These are phyloP conservation scores for Rhodosporidiobolus sp. DNA, from an alignment of 768 basidiomycete species.

Conservation along the genomic window DNA sequence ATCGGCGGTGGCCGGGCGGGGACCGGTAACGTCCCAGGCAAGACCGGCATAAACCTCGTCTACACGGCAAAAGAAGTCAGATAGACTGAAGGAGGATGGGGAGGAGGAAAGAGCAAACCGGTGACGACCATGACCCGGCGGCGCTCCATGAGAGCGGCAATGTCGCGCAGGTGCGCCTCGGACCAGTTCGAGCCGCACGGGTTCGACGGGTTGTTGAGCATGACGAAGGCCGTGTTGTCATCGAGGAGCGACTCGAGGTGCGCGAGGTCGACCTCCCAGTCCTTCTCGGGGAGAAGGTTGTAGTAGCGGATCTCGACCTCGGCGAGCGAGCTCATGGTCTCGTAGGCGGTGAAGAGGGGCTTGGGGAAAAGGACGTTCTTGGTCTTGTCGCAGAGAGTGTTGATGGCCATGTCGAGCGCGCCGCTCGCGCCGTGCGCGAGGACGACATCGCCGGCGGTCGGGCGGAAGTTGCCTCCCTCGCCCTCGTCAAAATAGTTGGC, in stretches of 20 bases:
- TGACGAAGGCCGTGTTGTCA: constrained; percentile 47
- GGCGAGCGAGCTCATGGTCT: constrained; percentile 45
- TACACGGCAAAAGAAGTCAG: not conserved
- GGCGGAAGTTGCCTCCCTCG: constrained; percentile 42
- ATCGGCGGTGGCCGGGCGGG: constrained; percentile 10
- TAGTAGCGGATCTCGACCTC: constrained; percentile 49
- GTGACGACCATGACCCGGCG: constrained; percentile 48
- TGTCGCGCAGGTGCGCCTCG: constrained; percentile 43
- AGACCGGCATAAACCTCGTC: constrained; percentile 42
- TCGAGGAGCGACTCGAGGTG: constrained; percentile 47
- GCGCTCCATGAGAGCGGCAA: constrained; percentile 46
- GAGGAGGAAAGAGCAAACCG: constrained; percentile 39
- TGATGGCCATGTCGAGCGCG: constrained; percentile 47
- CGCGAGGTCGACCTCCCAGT: constrained; percentile 49
- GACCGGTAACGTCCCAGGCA: constrained; percentile 45
- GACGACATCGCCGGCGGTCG: constrained; percentile 30
- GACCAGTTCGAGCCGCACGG: constrained; percentile 50
- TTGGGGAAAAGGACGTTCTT: constrained; percentile 49
- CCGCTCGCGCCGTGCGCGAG: constrained; percentile 49
- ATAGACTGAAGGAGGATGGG: no score
- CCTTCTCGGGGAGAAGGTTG: constrained; percentile 47
- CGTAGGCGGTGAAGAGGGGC: constrained; percentile 50
- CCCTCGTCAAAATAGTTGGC: constrained; percentile 49
- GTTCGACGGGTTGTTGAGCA: constrained; percentile 50
- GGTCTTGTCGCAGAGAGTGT: constrained; percentile 40